These are phyloP conservation scores for Cochlearia excelsa DNA, from an alignment of 345 rosid species.

Conservation along the genomic window DNA sequence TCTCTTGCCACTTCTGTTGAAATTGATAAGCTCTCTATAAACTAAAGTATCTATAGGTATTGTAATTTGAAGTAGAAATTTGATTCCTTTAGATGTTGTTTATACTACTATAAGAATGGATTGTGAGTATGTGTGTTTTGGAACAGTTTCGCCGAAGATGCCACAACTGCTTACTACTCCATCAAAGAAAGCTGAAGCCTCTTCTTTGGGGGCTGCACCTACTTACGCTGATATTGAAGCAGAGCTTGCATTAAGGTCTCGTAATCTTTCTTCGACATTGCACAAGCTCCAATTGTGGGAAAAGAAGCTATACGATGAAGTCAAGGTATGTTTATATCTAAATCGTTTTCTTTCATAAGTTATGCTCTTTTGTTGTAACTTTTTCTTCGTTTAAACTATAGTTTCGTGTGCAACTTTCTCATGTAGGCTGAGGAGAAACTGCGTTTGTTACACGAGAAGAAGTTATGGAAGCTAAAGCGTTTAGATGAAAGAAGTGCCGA, in stretches of 20 bases:
- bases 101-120: too few species aligned
- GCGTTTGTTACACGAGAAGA: slow-evolving; percentile 74
- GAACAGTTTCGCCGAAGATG: slow-evolving; percentile 58
- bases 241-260: slow-evolving; percentile 62
- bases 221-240: slow-evolving; percentile 55
- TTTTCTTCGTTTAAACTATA: too few species aligned
- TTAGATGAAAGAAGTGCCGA: slow-evolving; percentile 86
- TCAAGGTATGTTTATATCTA: slow-evolving; percentile 54
- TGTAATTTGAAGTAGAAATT: too few species aligned
- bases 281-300: slow-evolving; percentile 88
- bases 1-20: too few species aligned
- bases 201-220: slow-evolving; percentile 32
- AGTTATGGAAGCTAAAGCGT: slow-evolving; percentile 65
- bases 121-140: slow-evolving; percentile 10
- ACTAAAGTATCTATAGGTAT: too few species aligned
- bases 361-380: slow-evolving; percentile 9
- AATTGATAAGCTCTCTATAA: too few species aligned
- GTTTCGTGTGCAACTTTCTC: not conserved
- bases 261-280: slow-evolving; percentile 84
- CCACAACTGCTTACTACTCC: slow-evolving; percentile 54
- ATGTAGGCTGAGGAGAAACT: slow-evolving; percentile 84
- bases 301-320: slow-evolving; percentile 88
- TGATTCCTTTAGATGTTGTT: too few species aligned
- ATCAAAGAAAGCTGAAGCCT: slow-evolving; percentile 48
- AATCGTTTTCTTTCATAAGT: not conserved